Conservation (phyloP, 495 filamentous ascomycete species). For the Parathielavia appendiculata region DNA sequence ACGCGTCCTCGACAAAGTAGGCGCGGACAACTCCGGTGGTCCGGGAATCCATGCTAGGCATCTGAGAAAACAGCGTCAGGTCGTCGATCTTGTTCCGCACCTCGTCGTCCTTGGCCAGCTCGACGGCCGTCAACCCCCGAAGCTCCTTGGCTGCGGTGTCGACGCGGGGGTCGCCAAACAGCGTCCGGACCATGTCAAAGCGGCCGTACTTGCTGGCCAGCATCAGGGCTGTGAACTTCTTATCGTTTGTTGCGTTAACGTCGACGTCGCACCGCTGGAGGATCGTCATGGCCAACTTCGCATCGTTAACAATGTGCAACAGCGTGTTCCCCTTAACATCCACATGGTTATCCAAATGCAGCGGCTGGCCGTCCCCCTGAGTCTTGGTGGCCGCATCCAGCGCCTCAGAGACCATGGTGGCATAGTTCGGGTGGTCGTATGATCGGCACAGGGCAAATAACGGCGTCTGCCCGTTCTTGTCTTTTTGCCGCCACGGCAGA, state of each 20-base stretch:
- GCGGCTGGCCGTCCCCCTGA: slow-evolving; percentile 70
- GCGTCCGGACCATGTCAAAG: slow-evolving; percentile 81
- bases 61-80: slow-evolving; percentile 72
- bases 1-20: slow-evolving; percentile 96
- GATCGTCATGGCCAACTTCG: slow-evolving; percentile 67
- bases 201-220: slow-evolving; percentile 98
- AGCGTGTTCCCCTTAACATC: slow-evolving; percentile 91
- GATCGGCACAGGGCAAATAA: slow-evolving; percentile 90
- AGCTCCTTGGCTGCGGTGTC: slow-evolving; percentile 80
- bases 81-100: slow-evolving; percentile 95
- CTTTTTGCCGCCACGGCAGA: slow-evolving; percentile 83
- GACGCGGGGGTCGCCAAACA: slow-evolving; percentile 83
- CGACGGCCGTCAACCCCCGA: slow-evolving; percentile 88
- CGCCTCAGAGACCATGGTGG: slow-evolving; percentile 74
- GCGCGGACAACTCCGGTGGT: slow-evolving; percentile 93
- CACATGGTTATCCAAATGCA: slow-evolving; percentile 90
- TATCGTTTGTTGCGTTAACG: slow-evolving; percentile 94
- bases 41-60: slow-evolving; percentile 65
- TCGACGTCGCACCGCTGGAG: slow-evolving; percentile 82
- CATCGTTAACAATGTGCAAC: slow-evolving; percentile 86
- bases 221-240: slow-evolving; percentile 93
- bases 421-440: slow-evolving; percentile 88
- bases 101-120: slow-evolving; percentile 97
- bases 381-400: slow-evolving; percentile 65
- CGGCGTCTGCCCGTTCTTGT: slow-evolving; percentile 95